Percentiles rank a stretch among this genome's conserved stretches.
Evolutionary conservation across 164 flowering plant species (phyloP).

Genomic region (Stephania japonica): DNA sequence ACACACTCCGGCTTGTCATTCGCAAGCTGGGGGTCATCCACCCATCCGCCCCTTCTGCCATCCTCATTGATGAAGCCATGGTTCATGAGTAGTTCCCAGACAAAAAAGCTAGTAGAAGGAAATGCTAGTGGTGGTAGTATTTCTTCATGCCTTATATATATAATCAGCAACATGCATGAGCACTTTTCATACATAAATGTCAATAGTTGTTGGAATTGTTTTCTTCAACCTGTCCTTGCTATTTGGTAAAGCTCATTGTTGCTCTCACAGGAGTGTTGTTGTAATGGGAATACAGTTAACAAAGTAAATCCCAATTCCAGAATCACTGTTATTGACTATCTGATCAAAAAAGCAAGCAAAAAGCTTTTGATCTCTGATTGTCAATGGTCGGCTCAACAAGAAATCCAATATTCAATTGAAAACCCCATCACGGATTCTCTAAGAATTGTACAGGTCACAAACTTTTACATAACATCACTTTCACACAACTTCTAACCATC

Average conservation of each 20-base stretch:
- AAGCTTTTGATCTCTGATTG: neutral
- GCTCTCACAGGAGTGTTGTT: neutral
- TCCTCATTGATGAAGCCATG: slow-evolving; percentile 18
- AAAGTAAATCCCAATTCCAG: neutral
- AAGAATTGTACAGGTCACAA: too few species aligned
- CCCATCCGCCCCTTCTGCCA: slow-evolving; percentile 8
- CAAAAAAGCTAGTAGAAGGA: neutral
- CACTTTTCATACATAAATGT: neutral
- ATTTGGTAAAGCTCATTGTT: neutral
- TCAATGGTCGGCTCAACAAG: neutral
- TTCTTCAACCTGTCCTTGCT: neutral
- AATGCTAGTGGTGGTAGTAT: neutral
- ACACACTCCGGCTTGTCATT: slow-evolving; percentile 20
- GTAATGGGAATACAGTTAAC: neutral
- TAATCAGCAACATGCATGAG: neutral
- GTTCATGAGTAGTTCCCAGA: neutral
- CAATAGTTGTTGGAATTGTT: neutral
- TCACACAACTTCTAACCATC: neutral
- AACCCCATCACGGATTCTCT: too few species aligned
- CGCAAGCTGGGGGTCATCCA: slow-evolving; percentile 7
- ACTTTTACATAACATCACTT: neutral
- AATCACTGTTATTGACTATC: too few species aligned
- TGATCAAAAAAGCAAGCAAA: too few species aligned
- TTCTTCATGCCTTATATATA: neutral
- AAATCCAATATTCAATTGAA: neutral